phyloP scores from a whole-genome alignment of 1,139 yeast genomes.

The Saccharomyces uvarum region DNA sequence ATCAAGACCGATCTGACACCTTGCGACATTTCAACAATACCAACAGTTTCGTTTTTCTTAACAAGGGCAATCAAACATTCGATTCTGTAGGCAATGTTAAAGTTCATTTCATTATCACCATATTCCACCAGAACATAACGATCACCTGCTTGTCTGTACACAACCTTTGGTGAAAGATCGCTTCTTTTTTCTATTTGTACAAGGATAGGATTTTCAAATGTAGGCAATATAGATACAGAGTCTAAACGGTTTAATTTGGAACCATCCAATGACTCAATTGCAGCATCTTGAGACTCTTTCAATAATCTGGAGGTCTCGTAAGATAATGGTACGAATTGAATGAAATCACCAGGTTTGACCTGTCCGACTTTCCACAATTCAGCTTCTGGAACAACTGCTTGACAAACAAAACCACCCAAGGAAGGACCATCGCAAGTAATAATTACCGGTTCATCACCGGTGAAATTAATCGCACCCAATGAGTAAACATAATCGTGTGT shows the following conservation, averaged over 20 bases:
- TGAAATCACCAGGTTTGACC: conserved; percentile 84
- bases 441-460: conserved; percentile 97
- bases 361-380: conserved; percentile 99
- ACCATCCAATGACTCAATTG: conserved; percentile 36
- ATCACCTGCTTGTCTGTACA: conserved; percentile 95
- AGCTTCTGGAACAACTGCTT: conserved; percentile 89
- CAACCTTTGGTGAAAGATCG: conserved; percentile 57
- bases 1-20: conserved; percentile 92
- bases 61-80: conserved; percentile 75
- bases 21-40: conserved; percentile 90
- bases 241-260: conserved; percentile 37
- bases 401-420: conserved; percentile 93
- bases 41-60: conserved; percentile 53
- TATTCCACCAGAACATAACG: conserved; percentile 84
- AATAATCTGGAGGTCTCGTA: conserved; percentile 60
- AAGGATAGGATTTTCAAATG: conserved; percentile 51
- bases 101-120: conserved; percentile 81
- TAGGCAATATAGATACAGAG: conserved; percentile 28
- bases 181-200: conserved; percentile 40
- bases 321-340: conserved; percentile 71
- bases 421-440: conserved; percentile 97
- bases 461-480: conserved; percentile 90
- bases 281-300: conserved; percentile 51
- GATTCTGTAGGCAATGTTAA: conserved; percentile 77
- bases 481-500: conserved; percentile 97